phyloP scores from a whole-genome alignment of 805 yeast genomes.

The Kregervanrija fluxuum region DNA sequence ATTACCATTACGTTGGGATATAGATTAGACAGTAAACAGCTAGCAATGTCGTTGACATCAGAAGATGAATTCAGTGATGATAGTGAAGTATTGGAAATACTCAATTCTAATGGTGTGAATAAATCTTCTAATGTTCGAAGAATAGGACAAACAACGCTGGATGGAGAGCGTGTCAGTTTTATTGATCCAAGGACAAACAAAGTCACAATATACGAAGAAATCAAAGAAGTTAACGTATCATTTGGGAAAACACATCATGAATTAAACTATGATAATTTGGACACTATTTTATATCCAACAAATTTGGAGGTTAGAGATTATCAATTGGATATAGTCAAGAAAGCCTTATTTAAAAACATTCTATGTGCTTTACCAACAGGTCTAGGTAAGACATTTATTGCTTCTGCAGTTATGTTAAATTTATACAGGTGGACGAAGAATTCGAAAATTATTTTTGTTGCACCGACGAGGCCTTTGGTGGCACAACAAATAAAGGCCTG shows the following conservation, averaged over 20 bases:
- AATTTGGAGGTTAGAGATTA: constrained; percentile 82
- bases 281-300: constrained; percentile 71
- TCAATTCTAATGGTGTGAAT: constrained; percentile 13
- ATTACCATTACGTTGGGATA: no score
- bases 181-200: constrained; percentile 3
- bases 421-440: constrained; percentile 76
- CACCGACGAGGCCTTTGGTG: constrained; percentile 94
- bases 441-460: constrained; percentile 85
- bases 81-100: background rate
- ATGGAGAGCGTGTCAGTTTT: constrained; percentile 16
- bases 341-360: constrained; percentile 65
- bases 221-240: constrained; percentile 17
- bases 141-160: constrained; percentile 21
- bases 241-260: constrained; percentile 43
- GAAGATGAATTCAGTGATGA: no score
- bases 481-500: constrained; percentile 96
- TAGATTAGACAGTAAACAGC: no score
- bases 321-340: constrained; percentile 71
- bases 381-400: constrained; percentile 93
- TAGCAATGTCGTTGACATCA: no score
- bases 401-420: constrained; percentile 88
- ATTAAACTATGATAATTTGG: constrained; percentile 32
- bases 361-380: constrained; percentile 96
- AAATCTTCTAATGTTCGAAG: constrained; percentile 10
- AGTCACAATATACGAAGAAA: constrained; percentile 18